Conservation (phyloP, 805 yeast genomes). For the Candida khao-thaluensis region DNA sequence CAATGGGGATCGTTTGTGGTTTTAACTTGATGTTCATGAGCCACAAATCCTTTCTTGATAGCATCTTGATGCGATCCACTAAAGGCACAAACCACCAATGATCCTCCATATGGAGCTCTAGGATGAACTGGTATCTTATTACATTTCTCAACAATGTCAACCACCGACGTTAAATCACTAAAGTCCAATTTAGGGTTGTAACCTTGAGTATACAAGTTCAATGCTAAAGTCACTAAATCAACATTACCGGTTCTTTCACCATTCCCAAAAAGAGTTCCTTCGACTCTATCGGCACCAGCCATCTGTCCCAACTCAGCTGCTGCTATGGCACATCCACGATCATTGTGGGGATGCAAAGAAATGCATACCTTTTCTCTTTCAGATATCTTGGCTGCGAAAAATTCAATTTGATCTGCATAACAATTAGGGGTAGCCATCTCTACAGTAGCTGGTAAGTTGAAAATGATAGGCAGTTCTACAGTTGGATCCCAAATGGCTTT, state of each 20-base stretch:
- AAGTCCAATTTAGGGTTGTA: slow-evolving; percentile 69
- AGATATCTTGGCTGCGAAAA: slow-evolving; percentile 56
- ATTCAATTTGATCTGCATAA: slow-evolving; percentile 83
- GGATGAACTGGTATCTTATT: slow-evolving; percentile 78
- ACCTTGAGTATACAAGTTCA: slow-evolving; percentile 79
- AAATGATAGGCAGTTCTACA: slow-evolving; percentile 63
- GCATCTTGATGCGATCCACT: slow-evolving; percentile 89
- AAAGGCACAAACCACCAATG: slow-evolving; percentile 79
- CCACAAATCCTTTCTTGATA: slow-evolving; percentile 74
- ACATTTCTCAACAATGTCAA: slow-evolving; percentile 74
- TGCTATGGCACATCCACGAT: slow-evolving; percentile 87
- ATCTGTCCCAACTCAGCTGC: slow-evolving; percentile 79
- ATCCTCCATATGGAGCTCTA: slow-evolving; percentile 82
- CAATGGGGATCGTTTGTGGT: slow-evolving; percentile 43
- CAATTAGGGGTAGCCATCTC: slow-evolving; percentile 80
- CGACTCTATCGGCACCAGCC: slow-evolving; percentile 88
- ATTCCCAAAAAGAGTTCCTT: slow-evolving; percentile 82
- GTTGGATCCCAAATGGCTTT: slow-evolving; percentile 73
- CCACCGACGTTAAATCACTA: slow-evolving; percentile 61
- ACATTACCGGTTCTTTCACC: slow-evolving; percentile 90
- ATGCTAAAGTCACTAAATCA: slow-evolving; percentile 73
- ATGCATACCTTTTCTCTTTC: slow-evolving; percentile 71
- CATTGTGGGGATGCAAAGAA: slow-evolving; percentile 81
- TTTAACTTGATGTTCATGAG: slow-evolving; percentile 40
- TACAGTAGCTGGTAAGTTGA: slow-evolving; percentile 83